phyloP scores from a whole-genome alignment of 2,329 filamentous ascomycete genomes.

The Acrodontium crateriforme region DNA sequence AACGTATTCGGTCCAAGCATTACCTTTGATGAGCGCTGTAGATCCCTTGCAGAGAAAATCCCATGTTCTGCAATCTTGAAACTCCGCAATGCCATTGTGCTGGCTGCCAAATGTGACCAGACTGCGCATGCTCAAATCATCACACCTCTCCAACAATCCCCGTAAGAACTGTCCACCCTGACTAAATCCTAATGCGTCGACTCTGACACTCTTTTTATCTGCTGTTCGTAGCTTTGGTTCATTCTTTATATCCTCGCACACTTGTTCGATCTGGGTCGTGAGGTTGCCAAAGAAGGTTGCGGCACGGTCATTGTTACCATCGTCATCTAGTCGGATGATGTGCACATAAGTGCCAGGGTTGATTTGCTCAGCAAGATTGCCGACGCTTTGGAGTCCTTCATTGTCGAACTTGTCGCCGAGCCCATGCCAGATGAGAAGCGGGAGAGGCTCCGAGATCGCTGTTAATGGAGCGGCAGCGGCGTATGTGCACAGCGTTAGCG shows the following conservation, averaged over 20 bases:
- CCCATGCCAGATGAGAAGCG: slow-evolving; percentile 90
- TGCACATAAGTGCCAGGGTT: slow-evolving; percentile 80
- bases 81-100: slow-evolving; percentile 82
- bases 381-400: slow-evolving; percentile 60
- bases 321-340: slow-evolving; percentile 56
- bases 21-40: slow-evolving; percentile 61
- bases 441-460: slow-evolving; percentile 46
- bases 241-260: slow-evolving; percentile 62
- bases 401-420: slow-evolving; percentile 62
- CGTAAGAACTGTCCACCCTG: slow-evolving; percentile 96
- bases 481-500: too few relatives aligned
- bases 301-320: slow-evolving; percentile 55
- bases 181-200: slow-evolving; percentile 88
- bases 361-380: slow-evolving; percentile 52
- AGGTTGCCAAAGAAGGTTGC: slow-evolving; percentile 88
- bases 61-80: slow-evolving; percentile 54
- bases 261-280: slow-evolving; percentile 58
- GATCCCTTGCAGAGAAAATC: slow-evolving; percentile 76
- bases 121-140: slow-evolving; percentile 65
- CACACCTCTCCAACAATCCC: slow-evolving; percentile 79
- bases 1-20: slow-evolving; percentile 67
- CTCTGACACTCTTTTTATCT: slow-evolving; percentile 45
- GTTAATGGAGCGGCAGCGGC: slow-evolving; percentile 2
- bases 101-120: slow-evolving; percentile 82
- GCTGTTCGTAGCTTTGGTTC: slow-evolving; percentile 54